phyloP scores from a whole-genome alignment of 345 rosid genomes.

The Euphorbia peplus region DNA sequence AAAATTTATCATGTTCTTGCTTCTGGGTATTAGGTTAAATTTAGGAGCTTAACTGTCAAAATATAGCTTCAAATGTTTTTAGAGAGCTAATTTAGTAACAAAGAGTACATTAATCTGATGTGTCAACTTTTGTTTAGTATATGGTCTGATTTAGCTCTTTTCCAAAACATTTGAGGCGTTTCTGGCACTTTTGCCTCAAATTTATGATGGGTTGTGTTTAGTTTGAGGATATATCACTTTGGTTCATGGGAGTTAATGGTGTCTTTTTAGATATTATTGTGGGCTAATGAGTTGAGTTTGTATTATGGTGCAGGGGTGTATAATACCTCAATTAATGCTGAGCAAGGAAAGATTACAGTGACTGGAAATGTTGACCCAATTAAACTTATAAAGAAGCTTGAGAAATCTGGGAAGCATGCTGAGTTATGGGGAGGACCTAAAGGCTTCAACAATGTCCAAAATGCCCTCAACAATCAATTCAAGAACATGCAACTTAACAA shows the following conservation, averaged over 20 bases:
- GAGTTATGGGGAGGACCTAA: constrained; percentile 66
- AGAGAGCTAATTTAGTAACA: no score
- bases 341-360: constrained; percentile 84
- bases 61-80: no score
- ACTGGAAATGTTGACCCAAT: constrained; percentile 77
- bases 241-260: no score
- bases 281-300: constrained; percentile 8
- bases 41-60: no score
- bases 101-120: no score
- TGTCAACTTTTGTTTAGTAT: no score
- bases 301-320: constrained; percentile 60
- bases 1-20: neutral
- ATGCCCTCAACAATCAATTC: constrained; percentile 44
- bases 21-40: neutral
- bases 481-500: constrained; percentile 43
- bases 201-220: no score
- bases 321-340: constrained; percentile 53
- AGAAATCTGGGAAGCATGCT: constrained; percentile 86
- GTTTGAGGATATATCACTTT: no score
- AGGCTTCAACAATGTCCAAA: constrained; percentile 38
- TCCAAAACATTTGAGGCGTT: no score
- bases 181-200: no score
- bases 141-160: no score
- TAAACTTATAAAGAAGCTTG: constrained; percentile 66
- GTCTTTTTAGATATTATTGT: neutral